Evolutionary conservation across 2,329 filamentous ascomycete genomes (phyloP).

Genomic region (Colletotrichum plurivorum): DNA sequence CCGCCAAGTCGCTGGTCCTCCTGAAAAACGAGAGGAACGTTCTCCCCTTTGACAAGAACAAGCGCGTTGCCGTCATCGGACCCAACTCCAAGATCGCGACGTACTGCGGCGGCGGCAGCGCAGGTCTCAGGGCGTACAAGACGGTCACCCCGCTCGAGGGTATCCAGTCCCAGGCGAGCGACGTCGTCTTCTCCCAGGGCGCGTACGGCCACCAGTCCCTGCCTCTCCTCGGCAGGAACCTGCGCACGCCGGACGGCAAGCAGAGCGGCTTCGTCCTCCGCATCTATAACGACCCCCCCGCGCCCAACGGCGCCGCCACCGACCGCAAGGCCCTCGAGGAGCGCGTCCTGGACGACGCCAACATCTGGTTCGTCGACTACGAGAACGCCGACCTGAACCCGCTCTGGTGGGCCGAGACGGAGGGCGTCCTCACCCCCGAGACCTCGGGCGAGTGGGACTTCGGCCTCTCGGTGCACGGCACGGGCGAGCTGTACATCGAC

Average conservation of each 20-base stretch:
- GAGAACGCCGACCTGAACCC: slow-evolving; percentile 42
- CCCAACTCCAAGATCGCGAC: slow-evolving; percentile 62
- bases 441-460: slow-evolving; percentile 47
- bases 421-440: slow-evolving; percentile 44
- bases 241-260: slow-evolving; percentile 44
- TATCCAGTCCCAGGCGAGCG: slow-evolving; percentile 43
- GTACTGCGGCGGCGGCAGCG: slow-evolving; percentile 52
- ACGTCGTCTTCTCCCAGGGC: slow-evolving; percentile 45
- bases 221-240: slow-evolving; percentile 46
- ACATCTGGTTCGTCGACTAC: slow-evolving; percentile 47
- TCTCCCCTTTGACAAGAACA: slow-evolving; percentile 67
- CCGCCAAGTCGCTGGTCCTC: slow-evolving; percentile 71
- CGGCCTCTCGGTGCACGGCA: slow-evolving; percentile 53
- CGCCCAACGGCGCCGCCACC: not conserved
- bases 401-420: slow-evolving; percentile 45
- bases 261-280: slow-evolving; percentile 45
- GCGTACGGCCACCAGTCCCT: slow-evolving; percentile 51
- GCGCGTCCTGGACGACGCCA: slow-evolving; percentile 43
- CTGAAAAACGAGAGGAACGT: slow-evolving; percentile 78
- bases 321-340: slow-evolving; percentile 41
- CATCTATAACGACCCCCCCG: slow-evolving; percentile 44
- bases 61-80: slow-evolving; percentile 64
- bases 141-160: slow-evolving; percentile 49
- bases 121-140: slow-evolving; percentile 50
- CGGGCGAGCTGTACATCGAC: slow-evolving; percentile 51